Conservation (phyloP, 129 eudicot genomes). For the Arctium lappa region DNA sequence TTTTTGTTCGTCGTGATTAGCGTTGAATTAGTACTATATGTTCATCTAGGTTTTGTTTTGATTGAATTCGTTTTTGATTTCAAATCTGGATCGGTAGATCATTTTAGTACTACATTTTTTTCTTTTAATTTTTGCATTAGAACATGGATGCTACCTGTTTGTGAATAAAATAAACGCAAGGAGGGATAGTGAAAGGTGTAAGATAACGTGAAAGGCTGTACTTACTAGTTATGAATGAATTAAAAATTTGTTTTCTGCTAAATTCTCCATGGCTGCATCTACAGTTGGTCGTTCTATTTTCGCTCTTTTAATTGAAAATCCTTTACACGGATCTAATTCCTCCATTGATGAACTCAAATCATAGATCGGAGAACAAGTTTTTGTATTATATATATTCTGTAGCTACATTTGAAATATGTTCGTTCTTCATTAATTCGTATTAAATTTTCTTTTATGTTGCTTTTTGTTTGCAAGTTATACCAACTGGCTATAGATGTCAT, state of each 20-base stretch:
- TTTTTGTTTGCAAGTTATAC: not conserved
- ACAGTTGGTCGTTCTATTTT: not conserved
- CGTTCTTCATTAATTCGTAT: not conserved
- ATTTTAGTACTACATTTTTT: not conserved
- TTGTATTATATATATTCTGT: not conserved
- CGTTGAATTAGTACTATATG: not conserved
- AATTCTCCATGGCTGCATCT: not conserved
- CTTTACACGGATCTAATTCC: not conserved
- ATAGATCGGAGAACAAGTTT: not conserved
- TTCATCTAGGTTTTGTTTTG: constrained; percentile 14
- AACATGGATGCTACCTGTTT: constrained; percentile 4
- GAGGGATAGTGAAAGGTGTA: constrained; percentile 28
- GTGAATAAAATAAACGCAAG: constrained; percentile 9
- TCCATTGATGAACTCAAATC: not conserved
- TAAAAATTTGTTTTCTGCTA: not conserved
- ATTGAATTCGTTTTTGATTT: constrained; percentile 5
- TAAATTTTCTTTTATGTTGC: not conserved
- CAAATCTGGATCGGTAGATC: constrained; percentile 16
- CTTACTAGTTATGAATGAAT: not conserved
- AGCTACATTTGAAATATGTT: not conserved
- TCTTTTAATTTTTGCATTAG: not conserved
- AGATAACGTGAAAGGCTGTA: constrained; percentile 2
- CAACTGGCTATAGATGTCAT: constrained; percentile 4
- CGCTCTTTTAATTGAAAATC: not conserved
- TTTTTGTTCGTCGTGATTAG: not conserved